A percentile compares a stretch with the other conserved stretches of the same genome.
These are phyloP conservation scores for Tetrastigma voinierianum DNA, from an alignment of 164 flowering plant species.

Conservation along the genomic window DNA sequence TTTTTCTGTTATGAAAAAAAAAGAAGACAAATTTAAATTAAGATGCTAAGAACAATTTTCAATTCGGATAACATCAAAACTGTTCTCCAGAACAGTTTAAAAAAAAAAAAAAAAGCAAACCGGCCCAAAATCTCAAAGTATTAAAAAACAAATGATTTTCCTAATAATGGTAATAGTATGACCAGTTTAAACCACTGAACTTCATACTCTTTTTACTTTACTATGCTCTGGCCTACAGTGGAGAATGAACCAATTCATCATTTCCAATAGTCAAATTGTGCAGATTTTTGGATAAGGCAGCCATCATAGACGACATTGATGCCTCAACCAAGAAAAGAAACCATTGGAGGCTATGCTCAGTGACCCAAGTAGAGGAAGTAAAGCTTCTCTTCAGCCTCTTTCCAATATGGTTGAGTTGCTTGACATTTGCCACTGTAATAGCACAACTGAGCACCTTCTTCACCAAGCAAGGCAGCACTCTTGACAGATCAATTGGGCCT, in stretches of 20 bases:
- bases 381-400: slow-evolving; percentile 20
- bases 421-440: neutral
- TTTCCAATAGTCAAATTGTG: too few species aligned
- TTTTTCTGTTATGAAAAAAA: too few species aligned
- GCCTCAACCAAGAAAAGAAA: slow-evolving; percentile 1
- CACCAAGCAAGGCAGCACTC: too few species aligned
- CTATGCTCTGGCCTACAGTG: neutral
- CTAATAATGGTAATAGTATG: neutral
- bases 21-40: too few species aligned
- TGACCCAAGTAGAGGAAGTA: slow-evolving; percentile 23
- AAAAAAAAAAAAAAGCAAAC: too few species aligned
- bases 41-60: too few species aligned
- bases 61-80: too few species aligned
- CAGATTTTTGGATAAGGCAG: slow-evolving; percentile 25
- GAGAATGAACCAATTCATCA: too few species aligned
- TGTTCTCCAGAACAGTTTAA: too few species aligned
- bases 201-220: neutral
- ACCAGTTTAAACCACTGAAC: neutral
- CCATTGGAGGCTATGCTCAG: slow-evolving; percentile 19
- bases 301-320: slow-evolving; percentile 11
- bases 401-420: slow-evolving; percentile 25
- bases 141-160: neutral
- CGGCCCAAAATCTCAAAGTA: too few species aligned
- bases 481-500: too few species aligned
- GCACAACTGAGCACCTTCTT: too few species aligned